Evolutionary conservation across 768 basidiomycete species (phyloP).

Genomic region (Tremella mesenterica): DNA sequence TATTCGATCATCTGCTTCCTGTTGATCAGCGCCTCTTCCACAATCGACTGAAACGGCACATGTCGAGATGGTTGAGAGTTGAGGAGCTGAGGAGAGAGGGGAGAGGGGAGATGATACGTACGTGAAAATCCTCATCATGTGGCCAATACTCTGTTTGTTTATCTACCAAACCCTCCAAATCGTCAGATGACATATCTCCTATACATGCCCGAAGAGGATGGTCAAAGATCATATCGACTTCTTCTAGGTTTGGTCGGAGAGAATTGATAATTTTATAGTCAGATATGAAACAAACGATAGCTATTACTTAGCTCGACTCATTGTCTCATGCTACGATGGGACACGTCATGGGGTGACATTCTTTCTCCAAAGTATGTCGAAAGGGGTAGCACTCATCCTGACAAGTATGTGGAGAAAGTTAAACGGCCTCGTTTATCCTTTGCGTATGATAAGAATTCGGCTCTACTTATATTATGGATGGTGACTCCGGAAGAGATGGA

Average conservation of each 20-base stretch:
- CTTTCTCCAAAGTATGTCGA: too few species aligned
- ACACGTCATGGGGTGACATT: too few species aligned
- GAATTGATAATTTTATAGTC: slow-evolving; percentile 51
- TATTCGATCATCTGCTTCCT: slow-evolving; percentile 29
- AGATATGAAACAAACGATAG: slow-evolving; percentile 64
- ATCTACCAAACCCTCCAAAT: slow-evolving; percentile 52
- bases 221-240: slow-evolving; percentile 72
- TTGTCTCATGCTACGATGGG: too few species aligned
- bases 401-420: too few species aligned
- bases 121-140: slow-evolving; percentile 64
- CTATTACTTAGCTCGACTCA: too few species aligned
- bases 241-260: slow-evolving; percentile 53
- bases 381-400: too few species aligned
- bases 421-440: too few species aligned
- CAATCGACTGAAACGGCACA: neutral
- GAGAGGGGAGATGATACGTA: too few species aligned
- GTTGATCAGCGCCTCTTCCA: neutral
- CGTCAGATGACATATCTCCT: slow-evolving; percentile 55
- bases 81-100: too few species aligned
- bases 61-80: too few species aligned
- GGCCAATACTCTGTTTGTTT: slow-evolving; percentile 67
- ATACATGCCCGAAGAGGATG: slow-evolving; percentile 58
- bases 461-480: neutral
- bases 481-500: neutral
- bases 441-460: too few species aligned